A percentile compares a stretch with the other conserved stretches of the same genome.
Evolutionary conservation across 176 grass and related monocot genomes (phyloP).

Genomic region (Miscanthus lutarioriparius): DNA sequence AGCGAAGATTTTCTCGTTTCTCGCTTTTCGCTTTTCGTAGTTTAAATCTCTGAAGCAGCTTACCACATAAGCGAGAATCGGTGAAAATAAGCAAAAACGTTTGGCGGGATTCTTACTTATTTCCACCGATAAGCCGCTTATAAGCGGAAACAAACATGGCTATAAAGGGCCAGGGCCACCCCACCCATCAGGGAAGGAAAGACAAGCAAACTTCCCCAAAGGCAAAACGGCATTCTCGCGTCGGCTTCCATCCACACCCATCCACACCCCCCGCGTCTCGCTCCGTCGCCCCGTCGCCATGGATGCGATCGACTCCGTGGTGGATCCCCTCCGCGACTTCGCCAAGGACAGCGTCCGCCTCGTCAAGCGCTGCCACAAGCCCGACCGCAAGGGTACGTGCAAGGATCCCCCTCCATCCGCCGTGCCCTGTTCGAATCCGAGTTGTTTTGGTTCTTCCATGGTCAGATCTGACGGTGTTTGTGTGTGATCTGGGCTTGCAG

Average conservation of each 20-base stretch:
- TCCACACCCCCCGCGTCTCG: background rate
- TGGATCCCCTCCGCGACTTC: constrained; percentile 93
- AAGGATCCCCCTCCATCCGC: background rate
- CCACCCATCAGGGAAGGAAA: background rate
- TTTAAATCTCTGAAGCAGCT: no score
- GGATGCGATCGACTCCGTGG: constrained; percentile 88
- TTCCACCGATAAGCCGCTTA: no score
- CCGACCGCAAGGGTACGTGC: constrained; percentile 79
- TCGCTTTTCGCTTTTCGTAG: no score
- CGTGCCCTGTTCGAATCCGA: background rate
- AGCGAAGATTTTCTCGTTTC: no score
- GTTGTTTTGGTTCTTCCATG: background rate
- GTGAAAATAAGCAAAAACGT: no score
- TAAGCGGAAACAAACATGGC: no score
- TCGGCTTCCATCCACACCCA: background rate
- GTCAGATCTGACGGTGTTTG: constrained; percentile 24
- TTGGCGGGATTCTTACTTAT: no score
- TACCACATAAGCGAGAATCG: no score
- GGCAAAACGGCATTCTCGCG: background rate
- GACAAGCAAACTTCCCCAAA: constrained; percentile 1
- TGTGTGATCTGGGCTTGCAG: constrained; percentile 23
- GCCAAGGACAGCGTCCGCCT: constrained; percentile 97
- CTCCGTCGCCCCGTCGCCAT: constrained; percentile 41
- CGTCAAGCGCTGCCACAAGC: constrained; percentile 98
- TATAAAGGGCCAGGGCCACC: no score